A percentile compares a stretch with the other conserved stretches of the same genome.
These are phyloP conservation scores for Trametes pubescens DNA, from an alignment of 1,284 basidiomycete genomes.

Conservation along the genomic window DNA sequence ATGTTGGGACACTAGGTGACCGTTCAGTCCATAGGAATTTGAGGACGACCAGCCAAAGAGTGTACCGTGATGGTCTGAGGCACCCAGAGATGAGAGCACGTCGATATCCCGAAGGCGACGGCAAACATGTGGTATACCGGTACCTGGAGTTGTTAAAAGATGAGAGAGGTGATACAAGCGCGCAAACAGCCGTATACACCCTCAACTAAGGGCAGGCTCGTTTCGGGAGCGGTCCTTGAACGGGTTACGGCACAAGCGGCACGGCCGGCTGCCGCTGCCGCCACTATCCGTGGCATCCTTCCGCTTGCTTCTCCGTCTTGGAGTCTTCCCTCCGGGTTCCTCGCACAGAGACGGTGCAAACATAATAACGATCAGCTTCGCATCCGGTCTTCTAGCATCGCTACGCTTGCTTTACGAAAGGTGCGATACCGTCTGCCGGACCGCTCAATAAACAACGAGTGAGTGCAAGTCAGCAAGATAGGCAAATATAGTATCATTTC, in stretches of 20 bases:
- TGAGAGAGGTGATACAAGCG: slow-evolving; percentile 34
- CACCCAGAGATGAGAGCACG: slow-evolving; percentile 61
- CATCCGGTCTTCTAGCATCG: too few species aligned
- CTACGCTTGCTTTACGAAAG: neutral
- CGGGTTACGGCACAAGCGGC: too few species aligned
- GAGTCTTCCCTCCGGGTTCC: too few species aligned
- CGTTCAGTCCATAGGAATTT: slow-evolving; percentile 50
- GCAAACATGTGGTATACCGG: slow-evolving; percentile 65
- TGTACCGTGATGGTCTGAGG: slow-evolving; percentile 62
- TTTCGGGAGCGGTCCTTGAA: neutral
- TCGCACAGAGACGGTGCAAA: too few species aligned
- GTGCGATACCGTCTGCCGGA: neutral
- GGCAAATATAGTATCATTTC: slow-evolving; percentile 6
- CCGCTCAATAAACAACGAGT: neutral
- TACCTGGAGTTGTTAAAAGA: slow-evolving; percentile 73
- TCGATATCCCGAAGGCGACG: slow-evolving; percentile 40
- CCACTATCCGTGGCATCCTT: too few species aligned
- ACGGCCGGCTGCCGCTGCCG: too few species aligned
- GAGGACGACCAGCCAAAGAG: slow-evolving; percentile 69
- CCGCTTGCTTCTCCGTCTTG: too few species aligned
- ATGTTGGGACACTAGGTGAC: slow-evolving; percentile 76
- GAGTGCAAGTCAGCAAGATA: slow-evolving; percentile 6
- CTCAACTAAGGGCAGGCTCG: slow-evolving; percentile 54
- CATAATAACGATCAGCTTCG: too few species aligned
- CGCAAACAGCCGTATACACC: slow-evolving; percentile 26